Evolutionary conservation across 2,329 filamentous ascomycete genomes (phyloP).

Genomic region (Knoxdaviesia capensis): DNA sequence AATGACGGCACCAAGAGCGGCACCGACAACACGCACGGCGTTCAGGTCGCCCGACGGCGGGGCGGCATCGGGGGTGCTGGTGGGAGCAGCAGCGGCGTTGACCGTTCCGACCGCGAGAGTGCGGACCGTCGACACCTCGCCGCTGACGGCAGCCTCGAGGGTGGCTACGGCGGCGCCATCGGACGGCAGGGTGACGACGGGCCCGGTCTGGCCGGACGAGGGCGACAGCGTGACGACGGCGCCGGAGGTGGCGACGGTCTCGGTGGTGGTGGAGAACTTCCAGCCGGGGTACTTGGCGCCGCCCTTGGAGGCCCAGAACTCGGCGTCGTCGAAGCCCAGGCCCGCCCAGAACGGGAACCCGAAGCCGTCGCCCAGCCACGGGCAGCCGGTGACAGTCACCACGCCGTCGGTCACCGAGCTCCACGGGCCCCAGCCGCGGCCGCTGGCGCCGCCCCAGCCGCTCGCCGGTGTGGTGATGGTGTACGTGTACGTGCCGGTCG

Average conservation of each 20-base stretch:
- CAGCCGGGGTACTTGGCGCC: constrained; percentile 7
- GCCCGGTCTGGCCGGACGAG: too few relatives aligned
- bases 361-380: constrained; percentile 8
- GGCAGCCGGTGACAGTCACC: constrained; percentile 10
- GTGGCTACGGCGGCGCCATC: constrained; percentile 2
- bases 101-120: constrained; percentile 7
- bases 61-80: constrained; percentile 1
- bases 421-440: constrained; percentile 4
- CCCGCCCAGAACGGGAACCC: constrained; percentile 7
- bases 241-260: constrained; percentile 5
- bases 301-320: constrained; percentile 6
- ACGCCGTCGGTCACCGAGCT: constrained; percentile 5
- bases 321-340: constrained; percentile 5
- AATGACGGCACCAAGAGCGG: constrained; percentile 6
- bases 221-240: constrained; percentile 2
- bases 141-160: constrained; percentile 5
- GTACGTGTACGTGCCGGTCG: constrained; percentile 10
- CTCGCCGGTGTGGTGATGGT: constrained; percentile 4
- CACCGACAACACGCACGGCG: constrained; percentile 6
- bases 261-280: constrained; percentile 8
- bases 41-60: constrained; percentile 1
- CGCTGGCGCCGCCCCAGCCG: constrained; percentile 5
- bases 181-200: too few relatives aligned
- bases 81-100: constrained; percentile 1
- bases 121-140: constrained; percentile 5